Evolutionary conservation across 768 basidiomycete genomes (phyloP).

Genomic region (Hydnomerulius pinastri): DNA sequence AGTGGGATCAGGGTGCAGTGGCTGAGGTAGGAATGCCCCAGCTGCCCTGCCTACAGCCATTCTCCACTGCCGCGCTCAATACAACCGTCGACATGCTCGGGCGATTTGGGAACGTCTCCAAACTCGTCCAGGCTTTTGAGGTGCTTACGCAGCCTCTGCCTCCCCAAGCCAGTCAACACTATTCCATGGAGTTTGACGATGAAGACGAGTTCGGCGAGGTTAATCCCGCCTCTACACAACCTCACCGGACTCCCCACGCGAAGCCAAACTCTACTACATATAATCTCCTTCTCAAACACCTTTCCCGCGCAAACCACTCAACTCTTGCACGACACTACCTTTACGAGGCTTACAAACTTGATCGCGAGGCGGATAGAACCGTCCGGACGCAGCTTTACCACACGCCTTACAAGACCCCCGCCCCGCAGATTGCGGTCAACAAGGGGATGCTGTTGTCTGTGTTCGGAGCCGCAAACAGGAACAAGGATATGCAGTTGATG

Average conservation of each 20-base stretch:
- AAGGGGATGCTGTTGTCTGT: constrained; percentile 57
- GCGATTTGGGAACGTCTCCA: constrained; percentile 56
- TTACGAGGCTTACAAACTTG: constrained; percentile 50
- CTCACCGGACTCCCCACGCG: constrained; percentile 44
- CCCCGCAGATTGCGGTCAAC: constrained; percentile 59
- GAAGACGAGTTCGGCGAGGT: constrained; percentile 55
- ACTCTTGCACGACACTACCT: constrained; percentile 69
- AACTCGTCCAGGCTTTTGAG: constrained; percentile 75
- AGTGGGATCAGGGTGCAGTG: constrained; percentile 9
- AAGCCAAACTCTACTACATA: constrained; percentile 69
- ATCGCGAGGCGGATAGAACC: constrained; percentile 36
- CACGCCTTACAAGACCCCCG: constrained; percentile 34
- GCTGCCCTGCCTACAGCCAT: constrained; percentile 39
- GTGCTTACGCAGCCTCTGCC: constrained; percentile 75
- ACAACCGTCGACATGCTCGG: constrained; percentile 74
- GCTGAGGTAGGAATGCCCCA: constrained; percentile 12
- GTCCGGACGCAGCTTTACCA: constrained; percentile 36
- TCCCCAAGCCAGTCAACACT: constrained; percentile 42
- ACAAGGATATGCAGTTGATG: constrained; percentile 60
- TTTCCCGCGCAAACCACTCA: constrained; percentile 49
- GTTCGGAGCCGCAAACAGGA: constrained; percentile 57
- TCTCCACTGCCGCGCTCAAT: constrained; percentile 70
- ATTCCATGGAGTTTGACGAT: constrained; percentile 62
- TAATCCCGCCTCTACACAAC: constrained; percentile 38
- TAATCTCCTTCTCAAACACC: constrained; percentile 58